Conservation (phyloP, 352 stramenopile species). For the Phytophthora uliginosa region DNA sequence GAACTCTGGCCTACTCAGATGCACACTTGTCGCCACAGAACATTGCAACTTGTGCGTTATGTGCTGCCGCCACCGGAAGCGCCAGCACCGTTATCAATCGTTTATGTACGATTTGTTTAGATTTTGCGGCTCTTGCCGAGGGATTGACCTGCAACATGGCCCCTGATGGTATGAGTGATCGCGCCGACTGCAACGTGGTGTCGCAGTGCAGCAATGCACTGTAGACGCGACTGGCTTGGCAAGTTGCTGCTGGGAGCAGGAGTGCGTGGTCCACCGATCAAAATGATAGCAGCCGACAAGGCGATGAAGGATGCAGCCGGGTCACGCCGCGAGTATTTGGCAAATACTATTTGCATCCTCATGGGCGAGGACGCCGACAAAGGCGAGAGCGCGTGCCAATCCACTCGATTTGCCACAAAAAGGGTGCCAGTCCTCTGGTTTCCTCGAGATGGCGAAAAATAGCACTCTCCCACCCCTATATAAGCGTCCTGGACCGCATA, state of each 20-base stretch:
- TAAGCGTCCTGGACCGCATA: background rate
- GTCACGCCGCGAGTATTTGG: background rate
- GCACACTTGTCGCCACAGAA: conserved; percentile 15
- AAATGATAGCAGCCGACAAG: background rate
- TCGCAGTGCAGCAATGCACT: conserved; percentile 1
- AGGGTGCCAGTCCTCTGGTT: background rate
- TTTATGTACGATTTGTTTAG: background rate
- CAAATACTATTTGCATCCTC: background rate
- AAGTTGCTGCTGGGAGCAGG: background rate
- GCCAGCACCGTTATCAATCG: background rate
- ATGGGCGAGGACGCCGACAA: background rate
- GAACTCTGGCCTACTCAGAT: background rate
- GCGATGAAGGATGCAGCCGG: background rate
- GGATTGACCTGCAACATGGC: background rate
- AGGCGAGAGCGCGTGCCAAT: background rate
- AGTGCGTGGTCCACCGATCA: background rate
- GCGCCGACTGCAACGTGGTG: background rate
- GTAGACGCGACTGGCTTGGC: background rate
- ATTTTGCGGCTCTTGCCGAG: background rate
- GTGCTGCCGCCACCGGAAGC: background rate
- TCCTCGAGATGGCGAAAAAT: background rate
- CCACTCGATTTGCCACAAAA: background rate
- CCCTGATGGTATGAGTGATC: too few species aligned
- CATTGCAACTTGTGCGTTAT: conserved; percentile 3
- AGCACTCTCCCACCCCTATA: background rate